Percentiles rank a stretch among this genome's conserved stretches.
These are phyloP conservation scores for Fulvia fulva DNA, from an alignment of 2,329 filamentous ascomycete species.

Conservation along the genomic window DNA sequence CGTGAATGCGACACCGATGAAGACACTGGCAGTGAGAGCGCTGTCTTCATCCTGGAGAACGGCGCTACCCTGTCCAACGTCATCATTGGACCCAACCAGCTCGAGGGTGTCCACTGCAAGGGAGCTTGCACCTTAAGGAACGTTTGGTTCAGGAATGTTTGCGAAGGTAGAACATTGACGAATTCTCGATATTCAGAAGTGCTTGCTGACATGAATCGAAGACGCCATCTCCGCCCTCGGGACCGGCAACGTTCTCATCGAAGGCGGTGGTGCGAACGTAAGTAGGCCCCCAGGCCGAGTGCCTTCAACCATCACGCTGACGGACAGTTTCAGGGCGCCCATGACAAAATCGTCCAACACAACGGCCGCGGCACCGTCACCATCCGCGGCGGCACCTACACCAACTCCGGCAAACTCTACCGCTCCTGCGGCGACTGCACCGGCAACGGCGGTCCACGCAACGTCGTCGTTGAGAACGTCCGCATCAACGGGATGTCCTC, in stretches of 20 bases:
- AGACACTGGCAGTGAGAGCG: conserved; percentile 37
- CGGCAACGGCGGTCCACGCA: conserved; percentile 22
- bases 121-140: conserved; percentile 47
- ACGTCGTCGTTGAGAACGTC: conserved; percentile 17
- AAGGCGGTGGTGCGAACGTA: conserved; percentile 39
- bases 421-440: conserved; percentile 52
- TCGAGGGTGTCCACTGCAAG: conserved; percentile 51
- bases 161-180: too few relatives aligned
- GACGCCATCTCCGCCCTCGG: conserved; percentile 38
- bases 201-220: not conserved
- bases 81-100: conserved; percentile 51
- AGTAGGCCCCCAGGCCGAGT: too few relatives aligned
- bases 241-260: conserved; percentile 33
- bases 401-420: conserved; percentile 48
- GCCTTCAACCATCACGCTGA: too few relatives aligned
- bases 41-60: conserved; percentile 52
- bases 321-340: too few relatives aligned
- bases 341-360: conserved; percentile 44
- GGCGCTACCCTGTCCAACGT: conserved; percentile 52
- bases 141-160: conserved; percentile 44
- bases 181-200: too few relatives aligned
- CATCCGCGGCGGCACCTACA: conserved; percentile 42
- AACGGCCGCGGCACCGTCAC: conserved; percentile 40
- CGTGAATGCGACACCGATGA: conserved; percentile 11
- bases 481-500: conserved; percentile 16